Evolutionary conservation across 352 stramenopile genomes (phyloP), one percentile per base, ranked within the genome.

Genomic region (Globisporangium apiculatum): DNA sequence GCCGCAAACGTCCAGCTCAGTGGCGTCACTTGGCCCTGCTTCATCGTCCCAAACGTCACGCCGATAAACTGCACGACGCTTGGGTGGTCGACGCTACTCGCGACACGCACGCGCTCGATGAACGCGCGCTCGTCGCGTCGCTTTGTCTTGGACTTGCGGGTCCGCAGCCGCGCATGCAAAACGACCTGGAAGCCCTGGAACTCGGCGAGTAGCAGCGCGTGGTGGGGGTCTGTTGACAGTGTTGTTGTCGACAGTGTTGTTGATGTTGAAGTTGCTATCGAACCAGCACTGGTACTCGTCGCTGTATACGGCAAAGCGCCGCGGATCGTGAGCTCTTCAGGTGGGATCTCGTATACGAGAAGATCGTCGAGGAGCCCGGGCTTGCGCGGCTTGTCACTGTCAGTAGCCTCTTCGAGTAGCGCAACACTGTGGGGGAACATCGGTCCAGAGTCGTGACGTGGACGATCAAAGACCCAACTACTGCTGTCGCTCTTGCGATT

Each of bases 21-120:
- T 0, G 73, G 56, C 48, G 50, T 31, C 18, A 43, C 15, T 11
- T 61, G 47, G 1, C 49, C 47, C 48, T 55, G 56, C 43, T 65
- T 79, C 18, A 66, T 75, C 50, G 66, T 72, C 11, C 78, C 80
- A 24, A 83, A 83, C 5, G 76, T 87, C n/a, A 91, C 54, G 1
- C 80, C 80, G 57, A 91, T 87, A 57, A 91, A 91, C 62, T 91
- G 80, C 18, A 91, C 80, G 56, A 91, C 83, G 1, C 72, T 83
- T 35, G 75, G 64, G 41, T 91, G 80, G 35, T 91, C 80, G 0
- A 91, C 55, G 3, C 70, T 60, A 1, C 78, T 75, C 18, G 80
- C 78, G 14, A 91, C 60, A 6, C 80, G 78, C 14, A 88, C 81
- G 62, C 87, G 80, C 59, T 86, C 80, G 1, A 91, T 63, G 41